Evolutionary conservation across 345 rosid genomes (phyloP), one percentile per base, ranked within the genome.

Genomic region (Lepidium africanum): DNA sequence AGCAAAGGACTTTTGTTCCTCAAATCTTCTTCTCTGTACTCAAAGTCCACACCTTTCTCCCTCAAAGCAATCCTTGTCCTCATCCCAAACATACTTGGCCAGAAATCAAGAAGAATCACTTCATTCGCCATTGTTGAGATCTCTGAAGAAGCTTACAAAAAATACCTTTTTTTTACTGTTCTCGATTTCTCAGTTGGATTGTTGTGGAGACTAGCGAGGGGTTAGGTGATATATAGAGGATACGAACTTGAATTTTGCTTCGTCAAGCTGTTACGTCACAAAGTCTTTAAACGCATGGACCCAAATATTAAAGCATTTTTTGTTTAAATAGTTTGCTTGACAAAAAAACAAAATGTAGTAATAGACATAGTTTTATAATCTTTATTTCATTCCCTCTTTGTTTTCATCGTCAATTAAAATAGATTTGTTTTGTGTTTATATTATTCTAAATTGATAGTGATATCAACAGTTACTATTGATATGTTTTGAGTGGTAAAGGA

Each of bases 71-170:
- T 69, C 41, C 74, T 58, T 2, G 49, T 48, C 40, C 67, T 69
- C 74, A 69, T 69, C 0, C 67, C 67, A 3, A 48, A 69, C 48
- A 60, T 48, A n/a, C 74, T 69, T 14, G 74, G 37, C 74, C 66
- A 59, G 41, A 35, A 70, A 70, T 59, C 74, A 10, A 70, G 19
- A 10, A 70, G 51, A 12, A 59, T 52, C 8, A 39, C 33, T 21
- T 59, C 74, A 9, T 70, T 51, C 2, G 35, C 59, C 74, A 70
- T 70, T 39, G 32, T 27, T 4, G 32, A 27, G 32, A 27, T 27
- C 32, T 6, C 2, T 27, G 32, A 27, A 27, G 32, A 27, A 27
- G 6, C 32, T 27, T 27, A 27, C 32, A 27, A 27, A 27, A 27
- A 5, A 27, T 2, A 27, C 32, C 32, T 27, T 27, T 27, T 27